Percentiles rank a stretch among this genome's conserved stretches.
Conservation (phyloP, 108 stramenopile species). For the Chaetoceros tenuissimus region DNA sequence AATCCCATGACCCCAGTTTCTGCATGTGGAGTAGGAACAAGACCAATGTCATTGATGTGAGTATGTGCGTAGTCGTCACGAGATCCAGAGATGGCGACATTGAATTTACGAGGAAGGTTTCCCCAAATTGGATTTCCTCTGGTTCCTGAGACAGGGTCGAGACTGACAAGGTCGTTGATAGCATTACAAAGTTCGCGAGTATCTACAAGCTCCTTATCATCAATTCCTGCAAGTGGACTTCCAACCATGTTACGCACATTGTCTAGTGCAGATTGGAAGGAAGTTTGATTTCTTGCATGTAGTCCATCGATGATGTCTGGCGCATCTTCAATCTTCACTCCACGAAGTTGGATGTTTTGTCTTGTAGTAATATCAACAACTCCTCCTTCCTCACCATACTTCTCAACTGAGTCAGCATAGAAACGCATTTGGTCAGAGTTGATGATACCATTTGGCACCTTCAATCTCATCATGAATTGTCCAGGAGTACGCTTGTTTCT, state of each 20-base stretch:
- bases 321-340: constrained; percentile 86
- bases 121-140: constrained; percentile 81
- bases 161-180: constrained; percentile 75
- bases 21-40: constrained; percentile 55
- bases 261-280: constrained; percentile 85
- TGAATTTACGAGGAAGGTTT: constrained; percentile 91
- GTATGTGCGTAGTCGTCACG: constrained; percentile 92
- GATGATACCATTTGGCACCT: constrained; percentile 91
- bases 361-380: constrained; percentile 93
- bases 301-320: constrained; percentile 80
- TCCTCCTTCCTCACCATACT: constrained; percentile 73
- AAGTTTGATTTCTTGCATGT: constrained; percentile 78
- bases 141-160: constrained; percentile 62
- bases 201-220: constrained; percentile 84
- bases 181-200: constrained; percentile 77
- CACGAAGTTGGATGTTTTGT: constrained; percentile 87
- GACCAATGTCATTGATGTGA: constrained; percentile 92
- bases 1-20: constrained; percentile 88
- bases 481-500: constrained; percentile 89
- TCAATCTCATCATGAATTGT: constrained; percentile 91
- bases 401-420: constrained; percentile 70
- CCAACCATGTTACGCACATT: constrained; percentile 93
- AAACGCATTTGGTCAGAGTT: constrained; percentile 85
- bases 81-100: constrained; percentile 86
- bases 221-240: constrained; percentile 87